A percentile compares a stretch with the other conserved stretches of the same genome.
These are phyloP conservation scores for Trypanosoma vivax DNA, from an alignment of 208 protist genomes.

Conservation along the genomic window DNA sequence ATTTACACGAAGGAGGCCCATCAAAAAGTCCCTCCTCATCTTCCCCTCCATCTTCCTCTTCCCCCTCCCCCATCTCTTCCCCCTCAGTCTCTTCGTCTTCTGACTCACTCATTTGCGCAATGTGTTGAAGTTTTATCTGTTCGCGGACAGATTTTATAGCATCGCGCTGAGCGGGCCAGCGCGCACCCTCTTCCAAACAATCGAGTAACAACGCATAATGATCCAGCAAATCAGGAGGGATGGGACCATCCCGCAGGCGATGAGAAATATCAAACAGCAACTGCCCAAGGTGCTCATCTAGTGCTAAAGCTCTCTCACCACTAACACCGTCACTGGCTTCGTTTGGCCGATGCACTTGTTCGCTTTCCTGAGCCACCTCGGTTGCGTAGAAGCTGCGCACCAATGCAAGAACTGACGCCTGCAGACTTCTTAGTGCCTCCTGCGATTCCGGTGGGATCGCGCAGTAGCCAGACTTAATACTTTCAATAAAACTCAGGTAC, in stretches of 20 bases:
- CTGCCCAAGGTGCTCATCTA: conserved; percentile 17
- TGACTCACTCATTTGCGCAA: conserved; percentile 9
- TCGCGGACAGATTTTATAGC: conserved; percentile 39
- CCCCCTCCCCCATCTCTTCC: conserved; percentile 15
- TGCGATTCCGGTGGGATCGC: conserved; percentile 28
- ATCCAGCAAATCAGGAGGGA: conserved; percentile 39
- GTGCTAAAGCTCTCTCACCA: background rate
- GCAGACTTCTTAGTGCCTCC: conserved; percentile 34
- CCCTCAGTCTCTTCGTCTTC: conserved; percentile 7
- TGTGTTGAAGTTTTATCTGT: conserved; percentile 46
- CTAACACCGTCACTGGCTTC: conserved; percentile 14
- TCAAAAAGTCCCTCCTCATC: background rate
- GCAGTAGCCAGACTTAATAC: conserved; percentile 18
- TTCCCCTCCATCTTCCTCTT: conserved; percentile 11
- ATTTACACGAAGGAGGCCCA: background rate
- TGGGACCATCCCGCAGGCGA: conserved; percentile 31
- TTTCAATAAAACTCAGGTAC: conserved; percentile 36
- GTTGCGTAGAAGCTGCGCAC: conserved; percentile 11
- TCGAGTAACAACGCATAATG: conserved; percentile 30
- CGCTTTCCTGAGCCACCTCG: conserved; percentile 3
- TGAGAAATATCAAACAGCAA: conserved; percentile 47
- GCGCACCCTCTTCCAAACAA: conserved; percentile 7
- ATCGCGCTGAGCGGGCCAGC: conserved; percentile 17
- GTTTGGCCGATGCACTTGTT: background rate
- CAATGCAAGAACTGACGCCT: conserved; percentile 30